Conservation (phyloP, 257 asterid species). For the Anisodus acutangulus region DNA sequence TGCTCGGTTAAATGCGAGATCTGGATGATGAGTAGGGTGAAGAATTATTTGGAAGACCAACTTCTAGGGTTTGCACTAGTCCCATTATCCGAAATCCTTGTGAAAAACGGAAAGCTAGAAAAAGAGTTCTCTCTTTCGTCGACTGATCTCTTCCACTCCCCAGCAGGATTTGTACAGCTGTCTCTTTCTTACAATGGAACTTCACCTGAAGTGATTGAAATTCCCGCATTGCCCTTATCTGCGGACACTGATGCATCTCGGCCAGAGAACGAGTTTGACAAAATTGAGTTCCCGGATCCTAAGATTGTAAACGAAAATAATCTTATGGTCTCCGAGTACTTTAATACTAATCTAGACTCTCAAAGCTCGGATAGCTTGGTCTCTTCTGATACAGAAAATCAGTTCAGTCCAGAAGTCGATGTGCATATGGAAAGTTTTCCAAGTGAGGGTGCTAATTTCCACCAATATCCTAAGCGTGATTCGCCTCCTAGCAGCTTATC, state of each 20-base stretch:
- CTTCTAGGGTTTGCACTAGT: slow-evolving; percentile 90
- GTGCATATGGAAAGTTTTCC: slow-evolving; percentile 51
- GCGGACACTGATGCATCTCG: slow-evolving; percentile 41
- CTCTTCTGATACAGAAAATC: slow-evolving; percentile 68
- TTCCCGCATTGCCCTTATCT: slow-evolving; percentile 51
- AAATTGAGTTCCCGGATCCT: slow-evolving; percentile 95
- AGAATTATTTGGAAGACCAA: slow-evolving; percentile 90
- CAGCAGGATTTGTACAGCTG: slow-evolving; percentile 90
- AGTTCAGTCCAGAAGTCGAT: slow-evolving; percentile 50
- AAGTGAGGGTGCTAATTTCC: slow-evolving; percentile 32
- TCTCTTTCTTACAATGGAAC: slow-evolving; percentile 70
- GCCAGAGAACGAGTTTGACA: slow-evolving; percentile 59
- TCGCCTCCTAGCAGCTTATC: slow-evolving; percentile 73
- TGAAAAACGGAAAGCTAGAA: slow-evolving; percentile 69
- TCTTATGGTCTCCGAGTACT: slow-evolving; percentile 85
- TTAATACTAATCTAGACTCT: slow-evolving; percentile 58
- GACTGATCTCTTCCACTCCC: slow-evolving; percentile 95
- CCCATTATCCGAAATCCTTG: slow-evolving; percentile 75
- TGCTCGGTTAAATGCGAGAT: slow-evolving; percentile 90
- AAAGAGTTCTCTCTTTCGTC: slow-evolving; percentile 91
- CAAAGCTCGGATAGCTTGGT: slow-evolving; percentile 62
- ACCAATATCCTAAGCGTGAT: slow-evolving; percentile 45
- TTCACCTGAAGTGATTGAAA: slow-evolving; percentile 72
- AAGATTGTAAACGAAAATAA: slow-evolving; percentile 72
- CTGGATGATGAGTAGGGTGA: slow-evolving; percentile 98